Base-by-base conservation (phyloP, 331 rosid genomes). In the Stylosanthes scabra region DNA sequence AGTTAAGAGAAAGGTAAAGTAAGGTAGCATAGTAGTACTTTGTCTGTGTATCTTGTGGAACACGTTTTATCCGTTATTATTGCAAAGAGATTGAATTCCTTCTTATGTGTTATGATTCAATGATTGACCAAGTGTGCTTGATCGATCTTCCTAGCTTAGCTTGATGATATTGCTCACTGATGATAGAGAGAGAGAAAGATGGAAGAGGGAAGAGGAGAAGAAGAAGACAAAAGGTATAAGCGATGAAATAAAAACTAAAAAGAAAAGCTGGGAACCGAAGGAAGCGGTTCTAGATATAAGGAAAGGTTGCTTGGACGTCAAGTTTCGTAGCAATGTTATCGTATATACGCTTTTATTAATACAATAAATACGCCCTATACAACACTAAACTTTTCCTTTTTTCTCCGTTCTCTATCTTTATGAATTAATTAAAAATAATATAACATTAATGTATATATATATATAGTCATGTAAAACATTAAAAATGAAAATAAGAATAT, bases 241-340 rank as follows among this genome's bases (percentile, higher is more conserved):
- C 59, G 40, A 79, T 65, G 25, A 63, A 67, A 34, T 34, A 6
- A 34, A 34, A 34, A 20, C 25, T 34, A 34, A 34, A 34, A 81
- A 70, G 56, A 55, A 39, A 56, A 49, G 44, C 31, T 12, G 31
- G 37, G 15, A 42, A 66, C 11, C 34, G 54, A 59, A 76, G 40
- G 70, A 58, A 47, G 37, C 46, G 64, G 47, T 58, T 74, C 80
- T 46, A 80, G 63, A 81, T 70, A 85, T 80, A 72, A 69, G 84
- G 37, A 56, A 71, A 41, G 88, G 70, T 85, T 83, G 84, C 96
- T 86, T 87, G 89, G 68, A 71, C 68, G 41, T 12, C 84, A 90
- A 80, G 96, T 85, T 76, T 75, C 84, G 85, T 42, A 78, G 84
- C 37, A 78, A 42, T 70, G 72, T 68, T 87, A 64, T 61, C 59